A percentile compares a stretch with the other conserved stretches of the same genome.
Evolutionary conservation across 352 stramenopile species (phyloP).

Genomic region (Globisporangium polare): DNA sequence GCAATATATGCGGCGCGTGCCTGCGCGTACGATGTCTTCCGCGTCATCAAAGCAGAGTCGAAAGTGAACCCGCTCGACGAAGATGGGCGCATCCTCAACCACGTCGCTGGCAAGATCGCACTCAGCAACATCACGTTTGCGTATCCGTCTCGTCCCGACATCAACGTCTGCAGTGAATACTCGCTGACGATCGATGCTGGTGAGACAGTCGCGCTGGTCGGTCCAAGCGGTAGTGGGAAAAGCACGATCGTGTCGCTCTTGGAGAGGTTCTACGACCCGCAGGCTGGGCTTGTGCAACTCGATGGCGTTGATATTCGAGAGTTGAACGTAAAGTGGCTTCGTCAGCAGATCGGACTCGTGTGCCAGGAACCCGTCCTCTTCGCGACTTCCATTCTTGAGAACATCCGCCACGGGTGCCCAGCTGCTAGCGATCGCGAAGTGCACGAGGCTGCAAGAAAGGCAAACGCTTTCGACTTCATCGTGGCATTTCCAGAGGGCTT

Average conservation of each 20-base stretch:
- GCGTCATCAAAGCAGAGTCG: conserved; percentile 54
- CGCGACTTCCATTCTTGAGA: conserved; percentile 53
- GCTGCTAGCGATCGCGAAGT: conserved; percentile 50
- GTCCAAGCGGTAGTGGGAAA: conserved; percentile 10
- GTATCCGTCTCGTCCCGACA: conserved; percentile 53
- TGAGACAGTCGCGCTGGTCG: conserved; percentile 39
- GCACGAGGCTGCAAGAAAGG: conserved; percentile 31
- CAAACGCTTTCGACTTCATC: conserved; percentile 93
- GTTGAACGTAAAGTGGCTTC: conserved; percentile 82
- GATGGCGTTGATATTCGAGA: conserved; percentile 45
- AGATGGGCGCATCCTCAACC: conserved; percentile 19
- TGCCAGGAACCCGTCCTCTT: conserved; percentile 66
- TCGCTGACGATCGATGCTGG: conserved; percentile 54
- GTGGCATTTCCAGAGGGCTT: conserved; percentile 84
- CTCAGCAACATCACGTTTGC: conserved; percentile 85
- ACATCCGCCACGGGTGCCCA: conserved; percentile 71
- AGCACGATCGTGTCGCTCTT: conserved; percentile 10
- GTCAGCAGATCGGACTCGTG: conserved; percentile 84
- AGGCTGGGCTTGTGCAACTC: conserved; percentile 31
- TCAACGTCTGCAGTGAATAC: conserved; percentile 60
- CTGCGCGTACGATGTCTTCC: conserved; percentile 61
- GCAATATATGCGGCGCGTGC: conserved; percentile 52
- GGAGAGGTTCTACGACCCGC: conserved; percentile 28
- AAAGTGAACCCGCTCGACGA: conserved; percentile 49
- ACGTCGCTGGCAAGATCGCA: conserved; percentile 36